phyloP scores from a whole-genome alignment of 1,284 basidiomycete species.

The Ceratobasidium sp. region DNA sequence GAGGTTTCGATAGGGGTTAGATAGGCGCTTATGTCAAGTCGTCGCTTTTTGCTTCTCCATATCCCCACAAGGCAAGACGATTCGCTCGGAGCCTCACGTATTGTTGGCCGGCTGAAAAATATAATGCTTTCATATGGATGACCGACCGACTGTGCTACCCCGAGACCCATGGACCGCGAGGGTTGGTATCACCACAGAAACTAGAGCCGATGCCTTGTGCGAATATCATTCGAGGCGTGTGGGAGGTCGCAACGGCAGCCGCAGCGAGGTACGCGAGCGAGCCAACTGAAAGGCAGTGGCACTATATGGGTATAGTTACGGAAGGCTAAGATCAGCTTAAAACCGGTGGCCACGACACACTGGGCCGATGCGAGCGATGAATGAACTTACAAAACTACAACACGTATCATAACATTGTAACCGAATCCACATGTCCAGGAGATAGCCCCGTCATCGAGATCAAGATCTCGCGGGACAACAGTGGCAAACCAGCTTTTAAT shows the following conservation, averaged over 20 bases:
- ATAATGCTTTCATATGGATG: too few species aligned
- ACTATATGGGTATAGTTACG: conserved; percentile 1
- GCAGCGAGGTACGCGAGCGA: conserved; percentile 3
- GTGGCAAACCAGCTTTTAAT: conserved; percentile 4
- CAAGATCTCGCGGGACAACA: neutral
- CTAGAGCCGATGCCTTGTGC: too few species aligned
- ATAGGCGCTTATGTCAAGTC: conserved; percentile 26
- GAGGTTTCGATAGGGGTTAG: conserved; percentile 22
- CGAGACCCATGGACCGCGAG: too few species aligned
- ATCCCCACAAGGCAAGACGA: too few species aligned
- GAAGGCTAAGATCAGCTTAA: neutral
- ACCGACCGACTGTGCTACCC: too few species aligned
- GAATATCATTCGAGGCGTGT: too few species aligned
- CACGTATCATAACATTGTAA: conserved; percentile 4
- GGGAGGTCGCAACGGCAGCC: too few species aligned
- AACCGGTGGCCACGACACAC: neutral
- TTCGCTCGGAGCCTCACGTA: too few species aligned
- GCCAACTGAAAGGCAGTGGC: neutral
- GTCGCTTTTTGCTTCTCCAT: too few species aligned
- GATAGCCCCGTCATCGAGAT: neutral
- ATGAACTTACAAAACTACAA: neutral
- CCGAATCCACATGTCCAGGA: neutral
- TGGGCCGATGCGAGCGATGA: neutral
- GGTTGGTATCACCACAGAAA: too few species aligned
- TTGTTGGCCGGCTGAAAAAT: too few species aligned